A percentile compares a stretch with the other conserved stretches of the same genome.
Conservation (phyloP, 441 rosid species). For the Theobroma grandiflorum region DNA sequence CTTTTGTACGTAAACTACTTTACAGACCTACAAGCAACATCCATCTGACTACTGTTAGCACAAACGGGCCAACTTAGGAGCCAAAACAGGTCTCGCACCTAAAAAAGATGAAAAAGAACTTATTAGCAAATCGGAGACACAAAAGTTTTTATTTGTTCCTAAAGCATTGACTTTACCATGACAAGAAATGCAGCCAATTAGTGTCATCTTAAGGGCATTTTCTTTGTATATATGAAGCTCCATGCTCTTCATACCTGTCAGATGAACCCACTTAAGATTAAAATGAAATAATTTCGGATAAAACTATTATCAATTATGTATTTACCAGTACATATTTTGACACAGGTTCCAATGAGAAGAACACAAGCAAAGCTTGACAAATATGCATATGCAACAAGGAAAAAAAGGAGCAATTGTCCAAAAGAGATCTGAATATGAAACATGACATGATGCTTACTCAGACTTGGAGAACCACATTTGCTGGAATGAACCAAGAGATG, state of each 20-base stretch:
- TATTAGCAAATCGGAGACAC: constrained; percentile 1
- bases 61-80: constrained; percentile 4
- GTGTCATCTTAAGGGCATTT: constrained; percentile 74
- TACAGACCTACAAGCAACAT: neutral
- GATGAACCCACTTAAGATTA: constrained; percentile 9
- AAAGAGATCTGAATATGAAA: constrained; percentile 11
- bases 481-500: constrained; percentile 98
- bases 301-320: neutral
- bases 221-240: constrained; percentile 89
- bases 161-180: neutral
- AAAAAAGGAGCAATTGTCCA: neutral
- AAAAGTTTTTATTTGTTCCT: neutral
- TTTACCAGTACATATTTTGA: neutral
- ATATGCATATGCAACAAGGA: constrained; percentile 6
- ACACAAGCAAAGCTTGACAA: neutral
- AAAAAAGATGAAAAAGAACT: constrained; percentile 3
- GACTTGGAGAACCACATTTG: constrained; percentile 99
- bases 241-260: constrained; percentile 94
- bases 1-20: neutral
- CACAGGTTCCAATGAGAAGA: neutral
- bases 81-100: neutral
- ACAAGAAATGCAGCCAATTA: neutral
- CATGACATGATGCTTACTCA: constrained; percentile 63
- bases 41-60: neutral
- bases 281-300: constrained; percentile 13